These are phyloP conservation scores for Besnoitia besnoiti DNA, from an alignment of 169 alveolate species.

Conservation along the genomic window DNA sequence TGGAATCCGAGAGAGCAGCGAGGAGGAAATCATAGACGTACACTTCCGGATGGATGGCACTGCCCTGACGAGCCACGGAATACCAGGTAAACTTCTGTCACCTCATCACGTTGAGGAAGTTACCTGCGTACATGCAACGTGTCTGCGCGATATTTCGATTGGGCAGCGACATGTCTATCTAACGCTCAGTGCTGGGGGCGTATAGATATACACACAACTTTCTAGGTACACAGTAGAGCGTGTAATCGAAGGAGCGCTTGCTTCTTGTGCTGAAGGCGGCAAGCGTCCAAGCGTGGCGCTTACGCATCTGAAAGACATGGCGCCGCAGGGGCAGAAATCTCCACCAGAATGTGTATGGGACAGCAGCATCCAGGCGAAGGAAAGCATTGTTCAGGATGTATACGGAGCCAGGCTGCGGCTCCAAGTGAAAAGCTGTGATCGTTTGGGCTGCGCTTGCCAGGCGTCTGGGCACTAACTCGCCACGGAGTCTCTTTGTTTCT, in stretches of 20 bases:
- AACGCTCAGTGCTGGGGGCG: not conserved
- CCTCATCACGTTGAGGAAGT: not conserved
- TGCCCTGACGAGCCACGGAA: not conserved
- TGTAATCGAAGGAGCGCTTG: too few species aligned
- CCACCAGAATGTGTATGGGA: too few species aligned
- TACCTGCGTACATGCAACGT: not conserved
- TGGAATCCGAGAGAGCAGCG: not conserved
- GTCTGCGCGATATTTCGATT: not conserved
- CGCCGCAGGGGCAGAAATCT: too few species aligned
- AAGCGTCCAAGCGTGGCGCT: too few species aligned
- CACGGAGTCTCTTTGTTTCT: not conserved
- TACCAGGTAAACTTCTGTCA: not conserved
- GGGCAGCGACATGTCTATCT: not conserved
- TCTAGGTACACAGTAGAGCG: too few species aligned
- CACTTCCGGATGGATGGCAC: constrained; percentile 5
- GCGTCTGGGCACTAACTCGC: not conserved
- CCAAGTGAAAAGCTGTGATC: too few species aligned
- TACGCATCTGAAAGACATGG: too few species aligned
- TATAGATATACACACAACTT: too few species aligned
- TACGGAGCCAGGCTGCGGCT: too few species aligned
- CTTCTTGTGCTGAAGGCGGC: too few species aligned
- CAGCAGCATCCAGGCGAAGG: too few species aligned
- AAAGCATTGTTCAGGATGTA: too few species aligned
- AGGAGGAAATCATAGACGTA: constrained; percentile 6
- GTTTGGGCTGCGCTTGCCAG: constrained; percentile 4